Percentiles rank a stretch among this genome's conserved stretches.
Evolutionary conservation across 2,329 filamentous ascomycete species (phyloP).

Genomic region (Chaetothyriales sp.): DNA sequence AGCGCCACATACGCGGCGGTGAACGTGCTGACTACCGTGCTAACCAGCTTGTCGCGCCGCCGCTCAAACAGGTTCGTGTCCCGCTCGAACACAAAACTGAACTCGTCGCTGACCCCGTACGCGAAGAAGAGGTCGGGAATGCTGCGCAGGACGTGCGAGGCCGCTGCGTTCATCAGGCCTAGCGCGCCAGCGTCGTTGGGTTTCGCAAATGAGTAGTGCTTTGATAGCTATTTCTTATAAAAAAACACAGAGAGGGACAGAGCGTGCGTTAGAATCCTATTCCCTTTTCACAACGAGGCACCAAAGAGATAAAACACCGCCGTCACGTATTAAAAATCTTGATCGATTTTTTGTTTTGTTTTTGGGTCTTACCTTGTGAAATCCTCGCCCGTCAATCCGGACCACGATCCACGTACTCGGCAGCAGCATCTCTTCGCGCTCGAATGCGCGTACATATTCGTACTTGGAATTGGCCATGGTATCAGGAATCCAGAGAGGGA

Average conservation of each 20-base stretch:
- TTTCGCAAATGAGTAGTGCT: constrained; percentile 74
- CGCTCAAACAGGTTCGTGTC: constrained; percentile 72
- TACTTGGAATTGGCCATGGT: constrained; percentile 34
- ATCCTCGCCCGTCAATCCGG: constrained; percentile 82
- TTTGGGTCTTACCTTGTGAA: constrained; percentile 50
- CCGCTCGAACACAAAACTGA: constrained; percentile 83
- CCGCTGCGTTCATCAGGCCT: constrained; percentile 87
- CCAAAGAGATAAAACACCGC: too few species aligned
- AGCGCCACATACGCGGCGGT: constrained; percentile 77
- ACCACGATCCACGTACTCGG: constrained; percentile 94
- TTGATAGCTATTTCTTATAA: constrained; percentile 42
- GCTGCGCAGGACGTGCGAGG: constrained; percentile 69
- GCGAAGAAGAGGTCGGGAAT: constrained; percentile 74
- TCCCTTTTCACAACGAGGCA: too few species aligned
- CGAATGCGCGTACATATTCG: constrained; percentile 85
- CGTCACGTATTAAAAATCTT: too few species aligned
- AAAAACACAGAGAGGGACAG: too few species aligned
- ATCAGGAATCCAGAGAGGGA: too few species aligned
- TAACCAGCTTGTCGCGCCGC: constrained; percentile 75
- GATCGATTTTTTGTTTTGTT: background rate
- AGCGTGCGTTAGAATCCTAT: too few species aligned
- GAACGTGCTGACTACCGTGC: constrained; percentile 83
- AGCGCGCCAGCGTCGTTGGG: constrained; percentile 81
- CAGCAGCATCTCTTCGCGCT: constrained; percentile 65
- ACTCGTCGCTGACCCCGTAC: constrained; percentile 93